Conservation (phyloP, 2,329 filamentous ascomycete species). For the Aplosporella prunicola region DNA sequence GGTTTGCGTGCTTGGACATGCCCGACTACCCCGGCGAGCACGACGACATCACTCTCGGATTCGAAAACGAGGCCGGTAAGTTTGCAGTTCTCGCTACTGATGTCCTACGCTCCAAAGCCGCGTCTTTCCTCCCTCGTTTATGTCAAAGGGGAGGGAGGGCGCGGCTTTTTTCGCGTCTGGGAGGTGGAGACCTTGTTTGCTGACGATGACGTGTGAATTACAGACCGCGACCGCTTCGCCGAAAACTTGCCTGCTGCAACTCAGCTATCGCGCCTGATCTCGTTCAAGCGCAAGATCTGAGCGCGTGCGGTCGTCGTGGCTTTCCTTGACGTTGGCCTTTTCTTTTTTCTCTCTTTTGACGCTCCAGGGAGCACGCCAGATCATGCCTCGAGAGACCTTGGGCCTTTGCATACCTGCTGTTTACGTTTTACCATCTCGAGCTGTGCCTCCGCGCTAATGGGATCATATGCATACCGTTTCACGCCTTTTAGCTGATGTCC, state of each 20-base stretch:
- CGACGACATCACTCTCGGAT: constrained; percentile 79
- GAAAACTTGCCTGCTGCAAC: constrained; percentile 37
- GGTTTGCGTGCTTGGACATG: constrained; percentile 77
- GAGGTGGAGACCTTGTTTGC: constrained; percentile 9
- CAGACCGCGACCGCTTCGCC: constrained; percentile 38
- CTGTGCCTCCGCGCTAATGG: too few species aligned
- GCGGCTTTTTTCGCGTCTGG: neutral
- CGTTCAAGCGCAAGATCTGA: constrained; percentile 33
- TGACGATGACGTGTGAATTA: constrained; percentile 14
- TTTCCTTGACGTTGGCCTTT: neutral
- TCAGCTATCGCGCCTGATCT: constrained; percentile 30
- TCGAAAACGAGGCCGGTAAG: constrained; percentile 70
- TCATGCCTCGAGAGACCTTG: too few species aligned
- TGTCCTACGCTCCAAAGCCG: neutral
- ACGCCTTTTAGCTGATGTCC: too few species aligned
- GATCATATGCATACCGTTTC: too few species aligned
- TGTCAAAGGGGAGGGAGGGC: neutral
- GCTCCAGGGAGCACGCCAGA: too few species aligned
- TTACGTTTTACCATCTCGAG: too few species aligned
- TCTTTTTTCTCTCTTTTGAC: neutral
- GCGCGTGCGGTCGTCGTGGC: too few species aligned
- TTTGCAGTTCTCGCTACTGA: constrained; percentile 14
- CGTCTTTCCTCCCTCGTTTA: neutral
- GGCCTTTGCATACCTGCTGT: too few species aligned
- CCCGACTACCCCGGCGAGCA: constrained; percentile 86